Evolutionary conservation across 768 basidiomycete species (phyloP).

Genomic region (Amanita molliuscula): DNA sequence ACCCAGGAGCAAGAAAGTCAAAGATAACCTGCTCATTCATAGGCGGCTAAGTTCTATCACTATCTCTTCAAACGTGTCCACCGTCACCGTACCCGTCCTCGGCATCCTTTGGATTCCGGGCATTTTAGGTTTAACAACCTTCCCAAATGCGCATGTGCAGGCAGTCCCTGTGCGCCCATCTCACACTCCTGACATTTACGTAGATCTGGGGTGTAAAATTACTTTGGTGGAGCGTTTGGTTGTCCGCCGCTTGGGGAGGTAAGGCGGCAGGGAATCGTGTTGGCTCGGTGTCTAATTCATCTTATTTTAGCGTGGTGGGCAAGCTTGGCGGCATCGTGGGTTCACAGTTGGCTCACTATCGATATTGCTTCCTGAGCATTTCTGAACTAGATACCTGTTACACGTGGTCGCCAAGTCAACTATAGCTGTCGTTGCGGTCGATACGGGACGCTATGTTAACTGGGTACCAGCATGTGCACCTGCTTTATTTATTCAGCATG

Average conservation of each 20-base stretch:
- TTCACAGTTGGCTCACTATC: slow-evolving; percentile 9
- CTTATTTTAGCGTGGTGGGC: slow-evolving; percentile 64
- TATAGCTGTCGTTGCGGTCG: slow-evolving; percentile 65
- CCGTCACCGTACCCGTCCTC: slow-evolving; percentile 66
- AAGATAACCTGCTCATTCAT: neutral
- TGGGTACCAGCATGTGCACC: slow-evolving; percentile 43
- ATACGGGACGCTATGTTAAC: slow-evolving; percentile 65
- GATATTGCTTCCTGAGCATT: neutral
- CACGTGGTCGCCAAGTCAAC: slow-evolving; percentile 50
- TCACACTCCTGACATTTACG: neutral
- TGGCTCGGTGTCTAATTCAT: neutral
- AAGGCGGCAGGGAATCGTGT: slow-evolving; percentile 10
- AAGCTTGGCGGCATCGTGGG: slow-evolving; percentile 54
- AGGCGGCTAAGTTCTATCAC: slow-evolving; percentile 58
- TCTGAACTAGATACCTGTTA: slow-evolving; percentile 6
- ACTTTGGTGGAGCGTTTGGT: slow-evolving; percentile 81
- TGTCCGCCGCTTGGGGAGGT: slow-evolving; percentile 73
- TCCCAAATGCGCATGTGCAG: slow-evolving; percentile 40
- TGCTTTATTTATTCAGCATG: neutral
- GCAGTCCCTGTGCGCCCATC: neutral
- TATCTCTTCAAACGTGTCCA: slow-evolving; percentile 68
- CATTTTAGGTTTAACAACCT: slow-evolving; percentile 47
- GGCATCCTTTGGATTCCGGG: slow-evolving; percentile 64
- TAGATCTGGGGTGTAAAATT: slow-evolving; percentile 52
- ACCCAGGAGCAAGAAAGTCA: slow-evolving; percentile 33